phyloP scores from a whole-genome alignment of 2,329 filamentous ascomycete genomes.

The Aspergillus unguis region DNA sequence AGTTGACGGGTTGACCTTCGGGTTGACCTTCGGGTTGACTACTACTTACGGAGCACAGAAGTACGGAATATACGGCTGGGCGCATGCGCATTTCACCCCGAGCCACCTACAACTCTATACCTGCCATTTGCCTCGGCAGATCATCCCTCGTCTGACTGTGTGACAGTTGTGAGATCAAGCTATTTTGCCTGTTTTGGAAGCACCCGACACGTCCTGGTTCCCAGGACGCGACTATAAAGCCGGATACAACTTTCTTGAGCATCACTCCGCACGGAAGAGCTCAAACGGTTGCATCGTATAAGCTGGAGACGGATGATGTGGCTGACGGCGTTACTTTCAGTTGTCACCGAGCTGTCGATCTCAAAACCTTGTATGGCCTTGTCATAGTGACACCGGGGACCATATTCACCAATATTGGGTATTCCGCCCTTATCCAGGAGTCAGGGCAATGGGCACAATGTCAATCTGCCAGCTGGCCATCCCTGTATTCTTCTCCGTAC shows the following conservation, averaged over 20 bases:
- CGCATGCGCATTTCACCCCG: too few relatives aligned
- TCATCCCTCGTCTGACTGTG: background rate
- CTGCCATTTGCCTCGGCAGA: background rate
- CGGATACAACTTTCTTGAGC: background rate
- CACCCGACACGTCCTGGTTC: background rate
- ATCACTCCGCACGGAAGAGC: too few relatives aligned
- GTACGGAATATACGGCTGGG: too few relatives aligned
- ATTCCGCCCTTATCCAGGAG: background rate
- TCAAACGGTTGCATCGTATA: too few relatives aligned
- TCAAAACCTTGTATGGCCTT: background rate
- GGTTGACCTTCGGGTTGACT: too few relatives aligned
- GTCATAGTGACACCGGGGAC: background rate
- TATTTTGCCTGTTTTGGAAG: background rate
- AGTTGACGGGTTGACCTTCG: too few relatives aligned
- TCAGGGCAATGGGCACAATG: background rate
- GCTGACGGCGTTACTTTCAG: conserved; percentile 9
- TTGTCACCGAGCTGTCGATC: conserved; percentile 8
- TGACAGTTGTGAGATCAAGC: background rate
- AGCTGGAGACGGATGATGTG: conserved; percentile 9
- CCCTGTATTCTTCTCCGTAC: background rate
- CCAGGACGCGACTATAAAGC: background rate
- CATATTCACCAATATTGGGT: background rate
- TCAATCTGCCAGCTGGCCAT: background rate
- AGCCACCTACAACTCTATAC: too few relatives aligned
- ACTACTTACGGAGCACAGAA: too few relatives aligned